phyloP scores from a whole-genome alignment of 495 filamentous ascomycete genomes.

The Trichoderma reesei region DNA sequence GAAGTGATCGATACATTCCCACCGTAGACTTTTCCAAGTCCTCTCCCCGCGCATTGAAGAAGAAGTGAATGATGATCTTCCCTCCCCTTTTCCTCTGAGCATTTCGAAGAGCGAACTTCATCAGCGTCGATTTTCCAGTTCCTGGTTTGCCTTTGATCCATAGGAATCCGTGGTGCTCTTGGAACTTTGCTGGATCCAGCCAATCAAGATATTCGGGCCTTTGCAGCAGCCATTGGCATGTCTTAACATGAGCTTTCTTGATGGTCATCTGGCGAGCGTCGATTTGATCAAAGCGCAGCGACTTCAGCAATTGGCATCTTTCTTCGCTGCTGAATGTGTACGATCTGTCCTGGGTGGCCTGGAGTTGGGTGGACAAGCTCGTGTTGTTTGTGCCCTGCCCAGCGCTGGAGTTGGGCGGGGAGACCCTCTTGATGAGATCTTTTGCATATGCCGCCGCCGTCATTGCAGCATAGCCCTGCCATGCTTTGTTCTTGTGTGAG shows the following conservation, averaged over 20 bases:
- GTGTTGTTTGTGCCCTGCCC: neutral
- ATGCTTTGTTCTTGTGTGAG: constrained; percentile 26
- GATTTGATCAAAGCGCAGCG: neutral
- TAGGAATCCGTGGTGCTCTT: constrained; percentile 40
- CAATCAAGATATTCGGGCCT: constrained; percentile 11
- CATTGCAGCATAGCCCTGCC: constrained; percentile 19
- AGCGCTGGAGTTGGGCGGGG: neutral
- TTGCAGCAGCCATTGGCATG: neutral
- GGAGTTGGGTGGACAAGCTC: no score
- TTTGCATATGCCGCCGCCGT: constrained; percentile 18
- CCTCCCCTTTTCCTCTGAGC: neutral
- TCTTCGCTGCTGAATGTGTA: neutral
- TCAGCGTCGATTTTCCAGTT: neutral
- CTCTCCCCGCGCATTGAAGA: constrained; percentile 29
- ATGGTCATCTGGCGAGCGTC: neutral
- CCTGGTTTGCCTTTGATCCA: constrained; percentile 32
- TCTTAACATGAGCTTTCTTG: neutral
- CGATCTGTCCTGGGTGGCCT: neutral
- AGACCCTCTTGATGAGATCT: constrained; percentile 10
- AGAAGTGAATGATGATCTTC: constrained; percentile 16
- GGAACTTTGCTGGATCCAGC: constrained; percentile 7
- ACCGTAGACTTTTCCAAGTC: constrained; percentile 38
- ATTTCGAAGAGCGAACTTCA: neutral
- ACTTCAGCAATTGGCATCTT: neutral
- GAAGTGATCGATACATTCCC: constrained; percentile 49